Evolutionary conservation across 371 early-diverging fungal species (phyloP), one percentile per base, ranked within the genome.

Genomic region (Amoeboaphelidium occidentale): DNA sequence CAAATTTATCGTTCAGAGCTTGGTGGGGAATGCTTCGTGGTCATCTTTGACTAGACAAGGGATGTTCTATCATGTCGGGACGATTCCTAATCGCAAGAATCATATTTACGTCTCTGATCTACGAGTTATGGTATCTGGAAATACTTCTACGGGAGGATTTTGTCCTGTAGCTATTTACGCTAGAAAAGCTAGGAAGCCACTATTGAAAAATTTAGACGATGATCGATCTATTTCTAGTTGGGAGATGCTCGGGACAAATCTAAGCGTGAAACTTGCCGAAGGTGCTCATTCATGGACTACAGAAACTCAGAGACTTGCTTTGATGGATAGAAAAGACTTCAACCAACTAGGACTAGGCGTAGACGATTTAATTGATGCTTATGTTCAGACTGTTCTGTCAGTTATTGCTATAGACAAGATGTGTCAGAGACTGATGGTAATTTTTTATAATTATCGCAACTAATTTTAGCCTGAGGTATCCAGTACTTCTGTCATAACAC

Each of bases 221-320:
- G 69, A 75, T 49, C 73, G 68, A 0, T 13, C 55, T 17, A 64
- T 61, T 59, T 65, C 76, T 0, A 78, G 86, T 2, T 89, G 90
- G 90, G 85, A 85, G 52, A 89, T 89, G 87, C 72, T 89, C 17
- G 90, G 90, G 6, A 89, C 90, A 4, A 89, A 89, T 55, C 61
- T 89, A 28, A 76, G 78, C 3, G 77, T 86, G 56, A 85, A 84
- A 60, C 23, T 53, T 23, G 64, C 67, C n/a, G 56, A 56, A 23
- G 44, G 44, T 20, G 44, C 6, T 4, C 14, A 10, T 44, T 6
- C 4, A 44, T 89, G 84, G 85, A 76, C 81, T 2, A 84, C 87
- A 0, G 87, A 89, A 55, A 70, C 87, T 2, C 76, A 79, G 51
- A 67, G 87, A 13, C 59, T 89, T 39, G 61, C 84, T 46, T 66